Conservation (phyloP, 345 rosid genomes). For the Citropsis articulata region DNA sequence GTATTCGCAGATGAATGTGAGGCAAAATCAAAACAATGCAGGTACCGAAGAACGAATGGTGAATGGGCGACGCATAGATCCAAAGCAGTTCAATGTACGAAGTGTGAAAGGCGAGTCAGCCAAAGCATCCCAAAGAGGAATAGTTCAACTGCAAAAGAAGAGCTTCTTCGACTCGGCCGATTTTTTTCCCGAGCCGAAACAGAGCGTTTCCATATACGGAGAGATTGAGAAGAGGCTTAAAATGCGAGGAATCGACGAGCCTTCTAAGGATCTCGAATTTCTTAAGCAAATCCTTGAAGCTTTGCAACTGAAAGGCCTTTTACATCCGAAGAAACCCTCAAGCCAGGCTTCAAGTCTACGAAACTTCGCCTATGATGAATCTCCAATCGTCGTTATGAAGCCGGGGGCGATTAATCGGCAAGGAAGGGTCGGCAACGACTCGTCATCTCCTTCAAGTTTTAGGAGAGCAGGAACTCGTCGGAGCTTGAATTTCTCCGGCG, state of each 20-base stretch:
- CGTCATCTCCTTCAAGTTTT: constrained; percentile 34
- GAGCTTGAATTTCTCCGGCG: constrained; percentile 23
- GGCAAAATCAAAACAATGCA: constrained; percentile 25
- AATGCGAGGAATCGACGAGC: constrained; percentile 71
- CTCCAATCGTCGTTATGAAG: constrained; percentile 50
- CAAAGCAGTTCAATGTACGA: constrained; percentile 24
- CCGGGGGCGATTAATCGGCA: constrained; percentile 29
- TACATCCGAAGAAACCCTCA: constrained; percentile 49
- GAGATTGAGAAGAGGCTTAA: constrained; percentile 66
- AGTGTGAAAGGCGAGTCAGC: constrained; percentile 45
- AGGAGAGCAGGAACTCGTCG: constrained; percentile 35
- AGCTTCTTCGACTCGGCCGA: constrained; percentile 71
- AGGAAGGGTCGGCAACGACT: constrained; percentile 31
- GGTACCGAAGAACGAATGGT: constrained; percentile 22
- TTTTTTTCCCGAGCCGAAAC: constrained; percentile 79
- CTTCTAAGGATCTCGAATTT: constrained; percentile 78
- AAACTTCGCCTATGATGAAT: constrained; percentile 50
- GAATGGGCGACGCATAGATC: constrained; percentile 24
- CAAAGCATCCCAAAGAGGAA: constrained; percentile 35
- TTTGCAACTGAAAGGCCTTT: constrained; percentile 85
- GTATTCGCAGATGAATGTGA: constrained; percentile 19
- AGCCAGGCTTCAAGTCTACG: constrained; percentile 26
- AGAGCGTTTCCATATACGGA: constrained; percentile 36
- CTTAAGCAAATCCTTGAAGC: constrained; percentile 88
- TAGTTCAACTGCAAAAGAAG: constrained; percentile 43